phyloP scores from a whole-genome alignment of 768 basidiomycete species.

The Boletus barrowsii region DNA sequence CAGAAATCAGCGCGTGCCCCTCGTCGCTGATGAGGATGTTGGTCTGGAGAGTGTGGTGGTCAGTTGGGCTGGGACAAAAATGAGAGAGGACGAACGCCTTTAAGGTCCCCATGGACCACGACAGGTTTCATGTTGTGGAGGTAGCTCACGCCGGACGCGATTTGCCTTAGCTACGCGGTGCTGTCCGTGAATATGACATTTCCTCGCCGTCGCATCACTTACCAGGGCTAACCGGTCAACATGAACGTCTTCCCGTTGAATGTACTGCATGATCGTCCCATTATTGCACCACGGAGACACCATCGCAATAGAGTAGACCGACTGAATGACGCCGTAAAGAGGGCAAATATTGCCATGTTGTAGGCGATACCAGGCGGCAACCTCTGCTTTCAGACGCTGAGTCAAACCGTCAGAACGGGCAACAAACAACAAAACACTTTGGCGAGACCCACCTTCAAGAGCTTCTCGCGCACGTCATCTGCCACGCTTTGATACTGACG shows the following conservation, averaged over 20 bases:
- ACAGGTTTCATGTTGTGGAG: constrained; percentile 52
- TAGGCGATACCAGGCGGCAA: constrained; percentile 55
- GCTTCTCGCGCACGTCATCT: constrained; percentile 48
- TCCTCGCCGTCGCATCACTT: constrained; percentile 8
- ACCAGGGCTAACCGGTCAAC: constrained; percentile 50
- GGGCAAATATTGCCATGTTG: constrained; percentile 55
- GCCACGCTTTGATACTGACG: constrained; percentile 47
- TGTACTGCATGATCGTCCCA: constrained; percentile 51
- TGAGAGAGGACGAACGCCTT: constrained; percentile 44
- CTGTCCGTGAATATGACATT: neutral
- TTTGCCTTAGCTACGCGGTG: constrained; percentile 43
- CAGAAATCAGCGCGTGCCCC: constrained; percentile 54
- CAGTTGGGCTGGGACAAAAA: neutral
- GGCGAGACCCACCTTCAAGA: constrained; percentile 40
- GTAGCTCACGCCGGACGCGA: constrained; percentile 56
- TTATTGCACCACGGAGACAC: constrained; percentile 65
- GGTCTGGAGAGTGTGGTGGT: constrained; percentile 33
- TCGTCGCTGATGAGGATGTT: constrained; percentile 56
- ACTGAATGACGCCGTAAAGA: constrained; percentile 53
- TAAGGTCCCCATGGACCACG: constrained; percentile 61
- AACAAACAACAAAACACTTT: neutral
- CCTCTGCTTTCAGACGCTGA: constrained; percentile 56
- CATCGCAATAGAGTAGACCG: constrained; percentile 53
- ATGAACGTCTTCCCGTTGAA: constrained; percentile 38
- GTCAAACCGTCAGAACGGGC: neutral